Evolutionary conservation across 805 yeast genomes (phyloP).

Genomic region (Komagataella mondaviorum): DNA sequence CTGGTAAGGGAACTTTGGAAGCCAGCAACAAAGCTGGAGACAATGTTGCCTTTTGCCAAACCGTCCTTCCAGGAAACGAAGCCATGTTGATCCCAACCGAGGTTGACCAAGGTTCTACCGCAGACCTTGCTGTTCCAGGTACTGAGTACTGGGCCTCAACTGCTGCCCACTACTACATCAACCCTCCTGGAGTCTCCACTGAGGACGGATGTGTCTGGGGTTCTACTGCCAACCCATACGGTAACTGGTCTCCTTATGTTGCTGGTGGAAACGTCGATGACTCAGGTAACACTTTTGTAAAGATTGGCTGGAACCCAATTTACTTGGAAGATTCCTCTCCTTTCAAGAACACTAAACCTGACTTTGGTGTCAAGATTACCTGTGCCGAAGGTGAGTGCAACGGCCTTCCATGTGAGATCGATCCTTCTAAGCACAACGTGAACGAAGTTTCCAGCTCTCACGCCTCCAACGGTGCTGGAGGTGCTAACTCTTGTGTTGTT

Average conservation of each 20-base stretch:
- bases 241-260: constrained; percentile 91
- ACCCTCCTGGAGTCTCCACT: constrained; percentile 70
- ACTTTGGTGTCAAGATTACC: constrained; percentile 57
- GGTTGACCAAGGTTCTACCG: constrained; percentile 33
- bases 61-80: constrained; percentile 89
- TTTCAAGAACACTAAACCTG: constrained; percentile 42
- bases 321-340: constrained; percentile 48
- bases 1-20: constrained; percentile 65
- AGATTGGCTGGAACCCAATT: constrained; percentile 86
- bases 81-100: constrained; percentile 85
- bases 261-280: constrained; percentile 81
- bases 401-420: constrained; percentile 75
- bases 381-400: constrained; percentile 59
- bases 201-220: constrained; percentile 85
- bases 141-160: constrained; percentile 76
- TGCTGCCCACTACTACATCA: constrained; percentile 77
- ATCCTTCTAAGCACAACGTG: constrained; percentile 50
- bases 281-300: constrained; percentile 59
- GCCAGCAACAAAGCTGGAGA: constrained; percentile 37
- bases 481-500: constrained; percentile 73
- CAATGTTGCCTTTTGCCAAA: constrained; percentile 79
- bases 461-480: constrained; percentile 19
- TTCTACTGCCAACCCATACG: constrained; percentile 45
- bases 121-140: constrained; percentile 71
- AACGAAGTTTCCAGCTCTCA: constrained; percentile 46